Percentiles rank a stretch among this genome's conserved stretches.
Conservation (phyloP, 108 stramenopile species). For the Cylindrotheca fusiformis region DNA sequence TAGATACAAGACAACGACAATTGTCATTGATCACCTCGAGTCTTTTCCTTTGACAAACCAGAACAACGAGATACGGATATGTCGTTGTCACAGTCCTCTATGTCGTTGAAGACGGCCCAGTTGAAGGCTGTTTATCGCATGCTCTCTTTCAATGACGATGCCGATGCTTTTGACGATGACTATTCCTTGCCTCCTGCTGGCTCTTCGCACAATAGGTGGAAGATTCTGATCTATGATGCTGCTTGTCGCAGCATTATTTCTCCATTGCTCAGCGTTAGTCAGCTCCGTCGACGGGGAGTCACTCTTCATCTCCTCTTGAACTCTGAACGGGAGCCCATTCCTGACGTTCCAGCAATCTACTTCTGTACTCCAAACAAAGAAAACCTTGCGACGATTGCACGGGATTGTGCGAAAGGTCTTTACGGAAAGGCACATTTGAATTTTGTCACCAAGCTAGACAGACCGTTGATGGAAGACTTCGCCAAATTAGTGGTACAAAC, state of each 20-base stretch:
- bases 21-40: no score
- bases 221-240: conserved; percentile 96
- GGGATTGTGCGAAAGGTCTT: conserved; percentile 75
- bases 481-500: conserved; percentile 85
- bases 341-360: conserved; percentile 97
- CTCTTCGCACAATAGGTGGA: conserved; percentile 89
- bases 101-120: conserved; percentile 72
- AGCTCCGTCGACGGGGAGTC: conserved; percentile 93
- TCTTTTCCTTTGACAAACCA: no score
- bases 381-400: conserved; percentile 87
- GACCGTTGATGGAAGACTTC: conserved; percentile 93
- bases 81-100: conserved; percentile 19
- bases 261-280: conserved; percentile 90
- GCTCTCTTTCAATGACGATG: conserved; percentile 69
- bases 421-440: conserved; percentile 86
- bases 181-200: conserved; percentile 54
- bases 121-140: conserved; percentile 73
- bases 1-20: no score
- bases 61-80: not conserved
- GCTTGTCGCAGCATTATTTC: conserved; percentile 94
- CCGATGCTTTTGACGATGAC: conserved; percentile 33
- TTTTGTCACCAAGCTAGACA: conserved; percentile 82
- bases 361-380: conserved; percentile 91
- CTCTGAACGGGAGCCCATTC: conserved; percentile 89
- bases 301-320: conserved; percentile 94